Percentiles rank a stretch among this genome's conserved stretches.
Conservation (phyloP, 352 stramenopile species). For the Globisporangium camurandrum region DNA sequence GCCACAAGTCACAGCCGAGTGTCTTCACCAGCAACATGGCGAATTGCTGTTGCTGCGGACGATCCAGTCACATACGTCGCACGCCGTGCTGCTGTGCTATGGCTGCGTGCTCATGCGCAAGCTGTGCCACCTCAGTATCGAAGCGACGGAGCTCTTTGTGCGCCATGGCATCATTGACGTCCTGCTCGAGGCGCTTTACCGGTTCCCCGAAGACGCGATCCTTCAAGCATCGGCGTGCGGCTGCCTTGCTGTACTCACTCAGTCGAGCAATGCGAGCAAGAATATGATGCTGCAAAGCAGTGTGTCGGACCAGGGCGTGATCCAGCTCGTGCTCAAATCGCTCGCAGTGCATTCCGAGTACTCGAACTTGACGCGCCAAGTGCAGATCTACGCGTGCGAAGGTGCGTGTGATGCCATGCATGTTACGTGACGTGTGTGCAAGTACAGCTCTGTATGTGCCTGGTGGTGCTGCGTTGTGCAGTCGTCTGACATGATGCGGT, state of each 20-base stretch:
- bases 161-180: slow-evolving; percentile 45
- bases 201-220: slow-evolving; percentile 61
- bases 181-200: slow-evolving; percentile 34
- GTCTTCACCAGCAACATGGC: slow-evolving; percentile 45
- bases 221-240: slow-evolving; percentile 59
- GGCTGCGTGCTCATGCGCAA: slow-evolving; percentile 72
- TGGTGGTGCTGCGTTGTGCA: not conserved
- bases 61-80: slow-evolving; percentile 42
- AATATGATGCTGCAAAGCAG: slow-evolving; percentile 42
- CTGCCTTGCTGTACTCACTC: slow-evolving; percentile 45
- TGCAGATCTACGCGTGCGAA: slow-evolving; percentile 78
- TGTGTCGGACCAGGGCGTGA: slow-evolving; percentile 22
- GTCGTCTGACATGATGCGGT: not conserved
- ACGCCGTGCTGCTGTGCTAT: slow-evolving; percentile 71
- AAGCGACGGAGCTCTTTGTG: slow-evolving; percentile 57
- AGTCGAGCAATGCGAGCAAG: slow-evolving; percentile 53
- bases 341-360: slow-evolving; percentile 53
- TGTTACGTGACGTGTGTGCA: not conserved
- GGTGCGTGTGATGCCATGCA: slow-evolving; percentile 16
- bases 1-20: slow-evolving; percentile 62
- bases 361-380: slow-evolving; percentile 66
- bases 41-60: slow-evolving; percentile 48
- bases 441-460: not conserved
- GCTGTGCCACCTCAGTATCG: slow-evolving; percentile 59
- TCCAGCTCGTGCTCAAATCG: slow-evolving; percentile 35